phyloP scores from a whole-genome alignment of 352 stramenopile species.

The Phytophthora capsici region DNA sequence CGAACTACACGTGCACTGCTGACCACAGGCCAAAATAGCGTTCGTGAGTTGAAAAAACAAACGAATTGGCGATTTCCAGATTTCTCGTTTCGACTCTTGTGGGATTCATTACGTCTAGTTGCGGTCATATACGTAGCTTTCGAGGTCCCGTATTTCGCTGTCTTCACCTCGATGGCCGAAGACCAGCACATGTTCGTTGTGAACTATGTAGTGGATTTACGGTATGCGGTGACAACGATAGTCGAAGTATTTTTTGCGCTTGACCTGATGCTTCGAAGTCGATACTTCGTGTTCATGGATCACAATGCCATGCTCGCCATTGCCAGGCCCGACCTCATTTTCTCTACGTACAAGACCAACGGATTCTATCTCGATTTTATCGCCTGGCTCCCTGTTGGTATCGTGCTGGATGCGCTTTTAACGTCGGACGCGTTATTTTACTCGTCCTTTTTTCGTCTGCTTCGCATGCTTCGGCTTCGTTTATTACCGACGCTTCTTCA shows the following conservation, averaged over 20 bases:
- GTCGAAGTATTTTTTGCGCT: slow-evolving; percentile 57
- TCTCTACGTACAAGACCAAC: slow-evolving; percentile 54
- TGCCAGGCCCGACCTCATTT: slow-evolving; percentile 57
- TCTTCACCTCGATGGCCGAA: slow-evolving; percentile 68
- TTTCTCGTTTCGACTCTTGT: slow-evolving; percentile 55
- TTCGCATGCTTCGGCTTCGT: slow-evolving; percentile 54
- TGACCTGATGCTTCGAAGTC: slow-evolving; percentile 20
- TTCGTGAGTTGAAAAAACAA: neutral
- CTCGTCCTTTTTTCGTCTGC: slow-evolving; percentile 51
- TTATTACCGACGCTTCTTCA: slow-evolving; percentile 43
- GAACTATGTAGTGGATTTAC: slow-evolving; percentile 25
- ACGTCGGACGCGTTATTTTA: slow-evolving; percentile 26
- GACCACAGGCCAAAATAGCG: neutral
- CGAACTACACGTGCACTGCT: neutral
- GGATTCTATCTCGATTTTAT: slow-evolving; percentile 63
- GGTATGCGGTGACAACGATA: slow-evolving; percentile 43
- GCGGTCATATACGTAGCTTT: slow-evolving; percentile 58
- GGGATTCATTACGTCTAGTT: slow-evolving; percentile 53
- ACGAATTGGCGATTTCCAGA: slow-evolving; percentile 48
- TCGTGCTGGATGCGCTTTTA: slow-evolving; percentile 49
- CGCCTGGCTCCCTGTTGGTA: slow-evolving; percentile 47
- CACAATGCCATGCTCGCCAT: slow-evolving; percentile 63
- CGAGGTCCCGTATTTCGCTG: slow-evolving; percentile 72
- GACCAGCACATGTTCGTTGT: slow-evolving; percentile 53
- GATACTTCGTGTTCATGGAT: slow-evolving; percentile 66